phyloP scores from a whole-genome alignment of 768 basidiomycete species.

The Chiua virens region DNA sequence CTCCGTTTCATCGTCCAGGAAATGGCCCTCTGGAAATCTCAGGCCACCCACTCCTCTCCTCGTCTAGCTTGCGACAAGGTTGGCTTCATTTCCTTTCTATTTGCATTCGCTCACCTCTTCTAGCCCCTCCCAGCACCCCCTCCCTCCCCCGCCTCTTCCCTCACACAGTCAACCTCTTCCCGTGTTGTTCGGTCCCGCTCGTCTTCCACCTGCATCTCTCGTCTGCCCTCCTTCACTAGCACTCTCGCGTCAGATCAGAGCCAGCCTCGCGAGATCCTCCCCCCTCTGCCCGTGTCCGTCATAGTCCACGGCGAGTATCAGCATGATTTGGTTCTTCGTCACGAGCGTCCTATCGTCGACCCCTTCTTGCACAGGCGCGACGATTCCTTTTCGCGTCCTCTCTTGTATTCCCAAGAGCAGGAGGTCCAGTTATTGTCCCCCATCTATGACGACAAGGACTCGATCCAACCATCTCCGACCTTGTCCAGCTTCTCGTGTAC shows the following conservation, averaged over 20 bases:
- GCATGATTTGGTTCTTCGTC: conserved; percentile 23
- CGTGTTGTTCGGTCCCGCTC: conserved; percentile 31
- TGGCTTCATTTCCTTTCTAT: not conserved
- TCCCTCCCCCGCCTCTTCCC: conserved; percentile 27
- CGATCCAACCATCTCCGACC: conserved; percentile 26
- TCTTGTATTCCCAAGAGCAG: conserved; percentile 8
- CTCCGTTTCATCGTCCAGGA: conserved; percentile 38
- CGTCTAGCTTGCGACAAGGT: conserved; percentile 16
- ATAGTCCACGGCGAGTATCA: conserved; percentile 30
- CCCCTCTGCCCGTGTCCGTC: conserved; percentile 30
- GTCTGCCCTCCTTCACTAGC: conserved; percentile 33
- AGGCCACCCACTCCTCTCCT: not conserved
- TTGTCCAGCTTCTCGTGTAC: conserved; percentile 28
- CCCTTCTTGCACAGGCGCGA: conserved; percentile 13
- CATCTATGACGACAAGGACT: conserved; percentile 25
- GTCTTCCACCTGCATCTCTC: conserved; percentile 30
- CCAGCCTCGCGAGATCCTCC: conserved; percentile 24
- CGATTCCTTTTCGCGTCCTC: conserved; percentile 9
- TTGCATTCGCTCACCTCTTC: not conserved
- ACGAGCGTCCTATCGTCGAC: conserved; percentile 13
- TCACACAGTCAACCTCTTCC: conserved; percentile 27
- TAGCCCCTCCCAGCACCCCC: conserved; percentile 24
- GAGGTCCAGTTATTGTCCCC: conserved; percentile 18
- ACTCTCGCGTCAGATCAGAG: conserved; percentile 35
- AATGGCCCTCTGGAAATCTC: conserved; percentile 31